Base-by-base conservation (phyloP, 2,329 filamentous ascomycete genomes). In the Epichloe aotearoae region DNA sequence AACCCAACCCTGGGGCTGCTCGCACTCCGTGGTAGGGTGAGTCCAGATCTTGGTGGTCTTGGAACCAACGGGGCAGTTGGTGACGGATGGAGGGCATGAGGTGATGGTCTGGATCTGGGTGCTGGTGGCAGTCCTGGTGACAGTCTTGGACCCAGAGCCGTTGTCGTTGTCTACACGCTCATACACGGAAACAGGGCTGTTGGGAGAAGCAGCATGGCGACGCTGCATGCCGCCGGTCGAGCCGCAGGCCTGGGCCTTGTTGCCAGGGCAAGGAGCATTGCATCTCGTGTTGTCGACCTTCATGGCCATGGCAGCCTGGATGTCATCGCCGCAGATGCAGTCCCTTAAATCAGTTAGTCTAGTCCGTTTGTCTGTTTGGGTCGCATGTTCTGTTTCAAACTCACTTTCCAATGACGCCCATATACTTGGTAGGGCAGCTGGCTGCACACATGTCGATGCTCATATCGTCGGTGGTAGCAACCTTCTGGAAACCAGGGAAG, bases 31-130 rank as follows among this genome's bases (percentile, higher is more conserved):
- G 52, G 54, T 56, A 57, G 40, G 62, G 55, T 41, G 56, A 4
- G 54, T 54, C 43, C 51, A 59, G 51, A 53, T 42, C 41, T 51
- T 54, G 17, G 56, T 58, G 47, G 59, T 61, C 44, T 54, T 40
- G 17, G 62, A 49, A 23, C 55, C 51, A 37, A 56, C 37, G 39
- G 58, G 55, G 58, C 62, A 63, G 57, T 62, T 45, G 30, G 55
- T 43, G 30, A 58, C 53, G 2, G 54, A 49, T 3, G 58, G 56
- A 0, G 58, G 52, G 55, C 62, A 64, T 10, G 61, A 54, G 2
- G 63, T 67, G 45, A 63, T 62, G 52, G 62, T 62, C 17, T 53
- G 56, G 19, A 59, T 50, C 26, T 56, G 56, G 44, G 61, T 61
- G 51, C 57, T 61, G 23, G 62, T 55, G 45, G 61, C 57, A 45